These are phyloP conservation scores for Achaetomiella virescens DNA, from an alignment of 495 filamentous ascomycete species.

Conservation along the genomic window DNA sequence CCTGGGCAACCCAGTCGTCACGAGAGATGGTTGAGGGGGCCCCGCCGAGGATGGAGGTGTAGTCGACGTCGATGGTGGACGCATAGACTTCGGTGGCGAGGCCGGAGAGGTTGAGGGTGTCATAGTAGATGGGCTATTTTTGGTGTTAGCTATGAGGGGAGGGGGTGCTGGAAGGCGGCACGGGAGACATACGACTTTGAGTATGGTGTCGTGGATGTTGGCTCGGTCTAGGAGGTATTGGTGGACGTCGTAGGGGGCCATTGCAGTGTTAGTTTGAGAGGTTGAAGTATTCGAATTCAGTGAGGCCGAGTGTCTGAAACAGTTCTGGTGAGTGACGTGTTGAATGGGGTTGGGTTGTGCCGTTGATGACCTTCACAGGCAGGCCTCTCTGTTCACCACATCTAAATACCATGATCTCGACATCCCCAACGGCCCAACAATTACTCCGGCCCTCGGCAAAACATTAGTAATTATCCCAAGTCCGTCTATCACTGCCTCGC, in stretches of 20 bases:
- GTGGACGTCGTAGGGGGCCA: slow-evolving; percentile 20
- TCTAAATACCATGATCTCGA: no score
- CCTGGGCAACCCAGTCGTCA: slow-evolving; percentile 18
- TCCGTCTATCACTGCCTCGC: no score
- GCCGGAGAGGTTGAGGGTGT: slow-evolving; percentile 10
- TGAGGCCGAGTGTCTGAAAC: no score
- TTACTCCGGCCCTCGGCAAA: not conserved
- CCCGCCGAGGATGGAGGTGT: slow-evolving; percentile 29
- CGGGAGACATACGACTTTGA: slow-evolving; percentile 16
- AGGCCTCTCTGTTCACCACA: no score
- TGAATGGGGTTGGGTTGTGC: no score
- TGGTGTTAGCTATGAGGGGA: not conserved
- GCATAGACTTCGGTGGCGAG: slow-evolving; percentile 26
- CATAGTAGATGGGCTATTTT: slow-evolving; percentile 22
- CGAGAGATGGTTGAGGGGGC: slow-evolving; percentile 15
- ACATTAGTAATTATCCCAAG: not conserved
- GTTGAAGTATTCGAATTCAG: not conserved
- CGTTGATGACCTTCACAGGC: no score
- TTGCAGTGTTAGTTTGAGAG: not conserved
- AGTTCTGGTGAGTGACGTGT: no score
- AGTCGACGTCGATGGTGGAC: slow-evolving; percentile 22
- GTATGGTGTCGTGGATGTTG: slow-evolving; percentile 29
- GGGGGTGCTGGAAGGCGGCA: not conserved
- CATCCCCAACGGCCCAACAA: no score
- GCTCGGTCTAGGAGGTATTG: slow-evolving; percentile 30